Evolutionary conservation across 192 early-diverging fungal genomes (phyloP).

Genomic region (Rhizophagus sp.): DNA sequence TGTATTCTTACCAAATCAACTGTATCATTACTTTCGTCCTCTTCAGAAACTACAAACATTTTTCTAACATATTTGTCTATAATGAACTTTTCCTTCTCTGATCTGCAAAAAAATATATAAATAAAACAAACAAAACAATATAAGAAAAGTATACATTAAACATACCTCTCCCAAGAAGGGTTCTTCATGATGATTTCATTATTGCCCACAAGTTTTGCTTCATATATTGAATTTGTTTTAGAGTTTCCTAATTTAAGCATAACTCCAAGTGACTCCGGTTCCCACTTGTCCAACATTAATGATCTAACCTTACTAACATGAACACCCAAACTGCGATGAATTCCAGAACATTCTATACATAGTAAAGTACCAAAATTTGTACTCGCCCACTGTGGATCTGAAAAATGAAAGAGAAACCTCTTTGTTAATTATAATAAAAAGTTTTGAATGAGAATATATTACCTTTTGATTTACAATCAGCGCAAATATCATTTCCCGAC

Average conservation of each 20-base stretch:
- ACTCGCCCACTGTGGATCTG: constrained; percentile 82
- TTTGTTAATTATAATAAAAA: background rate
- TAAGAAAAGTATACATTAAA: background rate
- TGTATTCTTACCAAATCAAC: constrained; percentile 32
- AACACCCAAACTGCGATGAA: constrained; percentile 87
- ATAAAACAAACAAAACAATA: no score
- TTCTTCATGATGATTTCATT: constrained; percentile 47
- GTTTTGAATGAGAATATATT: background rate
- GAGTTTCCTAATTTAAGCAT: constrained; percentile 81
- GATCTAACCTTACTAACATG: constrained; percentile 89
- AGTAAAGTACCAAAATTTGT: constrained; percentile 79
- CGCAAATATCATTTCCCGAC: constrained; percentile 59
- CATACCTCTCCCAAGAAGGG: constrained; percentile 32
- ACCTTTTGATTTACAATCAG: constrained; percentile 55
- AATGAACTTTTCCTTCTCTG: constrained; percentile 59
- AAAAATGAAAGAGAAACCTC: background rate
- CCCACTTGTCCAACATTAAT: constrained; percentile 85
- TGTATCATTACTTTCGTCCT: constrained; percentile 37
- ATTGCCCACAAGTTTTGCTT: constrained; percentile 41
- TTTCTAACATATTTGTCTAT: constrained; percentile 69
- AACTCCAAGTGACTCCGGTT: constrained; percentile 67
- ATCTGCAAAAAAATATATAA: constrained; percentile 34
- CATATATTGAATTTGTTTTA: constrained; percentile 70
- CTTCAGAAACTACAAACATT: constrained; percentile 39
- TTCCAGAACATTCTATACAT: constrained; percentile 90